These are phyloP conservation scores for Diatrype stigma DNA, from an alignment of 2,329 filamentous ascomycete genomes.

Conservation along the genomic window DNA sequence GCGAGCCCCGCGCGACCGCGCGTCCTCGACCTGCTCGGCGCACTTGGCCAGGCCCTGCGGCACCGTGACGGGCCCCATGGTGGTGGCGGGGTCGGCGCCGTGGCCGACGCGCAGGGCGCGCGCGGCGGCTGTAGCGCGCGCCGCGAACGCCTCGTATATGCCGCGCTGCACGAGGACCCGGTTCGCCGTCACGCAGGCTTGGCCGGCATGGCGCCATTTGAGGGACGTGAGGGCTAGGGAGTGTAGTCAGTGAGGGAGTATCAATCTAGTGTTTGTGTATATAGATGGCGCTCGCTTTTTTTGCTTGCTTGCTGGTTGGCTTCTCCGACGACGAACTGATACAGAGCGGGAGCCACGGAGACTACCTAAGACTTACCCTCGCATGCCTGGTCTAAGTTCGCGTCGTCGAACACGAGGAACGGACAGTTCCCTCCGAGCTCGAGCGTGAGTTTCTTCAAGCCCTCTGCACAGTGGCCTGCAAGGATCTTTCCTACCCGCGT, in stretches of 20 bases:
- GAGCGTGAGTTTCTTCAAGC: conserved; percentile 65
- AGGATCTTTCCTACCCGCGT: conserved; percentile 67
- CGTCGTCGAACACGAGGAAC: conserved; percentile 64
- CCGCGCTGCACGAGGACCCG: conserved; percentile 60
- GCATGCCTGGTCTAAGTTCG: conserved; percentile 59
- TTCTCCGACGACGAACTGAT: too few species aligned
- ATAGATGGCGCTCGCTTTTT: too few species aligned
- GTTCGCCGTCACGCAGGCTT: conserved; percentile 63
- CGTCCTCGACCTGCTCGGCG: conserved; percentile 58
- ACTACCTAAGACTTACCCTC: conserved; percentile 33
- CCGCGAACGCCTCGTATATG: conserved; percentile 58
- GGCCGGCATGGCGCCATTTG: conserved; percentile 51
- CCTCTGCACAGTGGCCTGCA: conserved; percentile 56
- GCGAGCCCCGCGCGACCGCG: conserved; percentile 57
- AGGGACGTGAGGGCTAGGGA: conserved; percentile 27
- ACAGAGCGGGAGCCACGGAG: too few species aligned
- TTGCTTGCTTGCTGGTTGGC: too few species aligned
- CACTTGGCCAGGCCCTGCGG: conserved; percentile 53
- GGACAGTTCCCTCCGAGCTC: conserved; percentile 70
- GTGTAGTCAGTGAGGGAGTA: background rate
- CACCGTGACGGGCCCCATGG: conserved; percentile 58
- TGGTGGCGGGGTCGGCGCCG: conserved; percentile 51
- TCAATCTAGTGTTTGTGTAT: background rate
- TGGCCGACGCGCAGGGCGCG: conserved; percentile 57
- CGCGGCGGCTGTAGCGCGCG: conserved; percentile 48